Base-by-base conservation (phyloP, 2,329 filamentous ascomycete genomes). In the Aureobasidium zeae region DNA sequence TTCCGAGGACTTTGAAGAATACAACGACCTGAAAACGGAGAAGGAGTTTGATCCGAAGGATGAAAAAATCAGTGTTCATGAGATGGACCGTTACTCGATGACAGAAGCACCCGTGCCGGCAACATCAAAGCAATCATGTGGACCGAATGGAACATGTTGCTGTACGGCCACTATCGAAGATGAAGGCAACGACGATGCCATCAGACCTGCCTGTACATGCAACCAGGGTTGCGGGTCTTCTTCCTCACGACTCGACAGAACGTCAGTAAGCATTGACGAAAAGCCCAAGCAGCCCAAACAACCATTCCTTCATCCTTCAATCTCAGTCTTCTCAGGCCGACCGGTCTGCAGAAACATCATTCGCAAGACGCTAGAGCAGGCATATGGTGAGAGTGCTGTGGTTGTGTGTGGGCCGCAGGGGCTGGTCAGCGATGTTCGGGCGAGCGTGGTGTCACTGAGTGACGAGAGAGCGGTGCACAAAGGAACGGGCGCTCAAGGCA, bases 391-490 rank as follows among this genome's bases (percentile, higher is more conserved):
- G 58, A 77, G 70, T 22, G 76, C 72, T 0, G 73, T 82, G 0
- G 70, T 79, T 2, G 76, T 76, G 0, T 82, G 79, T 53, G 78
- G 78, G 11, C 76, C 76, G 0, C 56, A 60, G 1, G 70, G 72
- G 0, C 55, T 81, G 34, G 69, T 72, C 3, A 65, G 70, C n/a
- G 67, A 73, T 49, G 71, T 76, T 4, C 67, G 76, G 45, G 68
- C 65, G 11, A 69, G 64, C 44, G 74, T 76, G 1, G 74, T 74
- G 3, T 64, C 55, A 7, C 52, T 81, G 30, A 77, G 74, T 50
- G 77, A 83, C 56, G 78, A 82, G 58, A 65, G 78, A 21, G 78
- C 76, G 3, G 76, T 81, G 31, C 77, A 81, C 52, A 81, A 81
- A 57, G 78, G 78, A 2, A 81, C 74, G 0, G 77, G 76, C 0